Base-by-base conservation (phyloP, 352 stramenopile genomes). In the Phytophthora capsici region DNA sequence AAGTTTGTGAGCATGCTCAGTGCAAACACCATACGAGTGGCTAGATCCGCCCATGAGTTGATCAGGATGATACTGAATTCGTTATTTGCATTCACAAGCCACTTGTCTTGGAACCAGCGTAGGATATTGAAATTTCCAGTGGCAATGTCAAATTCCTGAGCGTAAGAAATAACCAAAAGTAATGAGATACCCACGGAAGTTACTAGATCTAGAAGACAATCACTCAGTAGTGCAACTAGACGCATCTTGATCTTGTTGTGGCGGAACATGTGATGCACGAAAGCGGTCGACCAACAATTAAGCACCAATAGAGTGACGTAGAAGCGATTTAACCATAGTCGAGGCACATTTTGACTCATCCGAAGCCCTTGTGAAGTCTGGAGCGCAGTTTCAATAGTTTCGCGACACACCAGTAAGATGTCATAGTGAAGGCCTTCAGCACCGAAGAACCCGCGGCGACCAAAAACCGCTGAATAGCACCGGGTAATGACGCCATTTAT, bases 11-110 rank as follows among this genome's bases (percentile, higher is more conserved):
- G 55, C 50, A 77, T 73, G 20, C 69, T 73, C 3, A 78, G 19
- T n/a, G 63, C 68, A 54, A 82, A 69, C 3, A 79, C 30, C 46
- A 65, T 66, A 10, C 54, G 63, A 0, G 58, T 75, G 0, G 66
- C 22, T 19, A 70, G 55, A 47, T 82, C 68, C 4, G 40, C 51
- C 53, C 71, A 74, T 0, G 67, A 80, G 5, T 54, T 34, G 2
- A 80, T 47, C 2, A 82, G 37, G 10, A 80, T 67, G 13, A 76
- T 53, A 16, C 71, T 76, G 20, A 80, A 67, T 28, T 78, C 74
- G 36, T 67, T 80, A 49, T 63, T 69, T 23, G 64, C 48, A 19
- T 76, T 66, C 3, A 72, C 51, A 6, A 78, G 52, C 74, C 71
- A 82, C 9, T 40, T 49, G 49, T 73, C 69, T 41, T 73, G 45